A percentile compares a stretch with the other conserved stretches of the same genome.
These are phyloP conservation scores for Acmispon strigosus DNA, from an alignment of 306 rosid genomes.

Conservation along the genomic window DNA sequence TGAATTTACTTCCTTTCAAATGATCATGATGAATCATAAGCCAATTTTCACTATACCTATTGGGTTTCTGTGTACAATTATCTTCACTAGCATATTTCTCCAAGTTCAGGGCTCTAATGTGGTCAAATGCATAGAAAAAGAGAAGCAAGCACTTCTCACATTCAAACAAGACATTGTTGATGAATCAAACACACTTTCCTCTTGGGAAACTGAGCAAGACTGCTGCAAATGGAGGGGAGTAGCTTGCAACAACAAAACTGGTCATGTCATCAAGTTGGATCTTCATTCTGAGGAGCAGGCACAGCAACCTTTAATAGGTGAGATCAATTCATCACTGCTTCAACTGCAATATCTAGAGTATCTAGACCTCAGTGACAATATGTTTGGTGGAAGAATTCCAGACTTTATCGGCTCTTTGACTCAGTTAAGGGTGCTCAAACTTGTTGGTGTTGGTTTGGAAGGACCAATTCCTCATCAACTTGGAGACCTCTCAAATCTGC, in stretches of 20 bases:
- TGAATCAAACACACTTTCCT: neutral
- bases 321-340: neutral
- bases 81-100: neutral
- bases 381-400: neutral
- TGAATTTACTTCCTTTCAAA: too few relatives aligned
- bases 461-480: neutral
- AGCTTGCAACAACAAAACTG: neutral
- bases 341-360: neutral
- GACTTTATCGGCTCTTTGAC: neutral
- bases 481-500: neutral
- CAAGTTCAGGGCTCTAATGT: neutral
- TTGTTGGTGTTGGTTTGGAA: neutral
- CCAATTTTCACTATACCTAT: neutral
- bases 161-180: neutral
- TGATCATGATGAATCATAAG: neutral
- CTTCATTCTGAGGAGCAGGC: neutral
- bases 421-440: neutral
- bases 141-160: neutral
- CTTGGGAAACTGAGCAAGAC: neutral
- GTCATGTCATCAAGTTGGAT: neutral
- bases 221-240: neutral
- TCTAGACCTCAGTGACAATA: neutral
- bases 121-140: neutral
- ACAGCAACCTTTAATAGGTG: neutral
- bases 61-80: neutral